Conservation (phyloP, 2,329 filamentous ascomycete species). For the Madurella mycetomatis region DNA sequence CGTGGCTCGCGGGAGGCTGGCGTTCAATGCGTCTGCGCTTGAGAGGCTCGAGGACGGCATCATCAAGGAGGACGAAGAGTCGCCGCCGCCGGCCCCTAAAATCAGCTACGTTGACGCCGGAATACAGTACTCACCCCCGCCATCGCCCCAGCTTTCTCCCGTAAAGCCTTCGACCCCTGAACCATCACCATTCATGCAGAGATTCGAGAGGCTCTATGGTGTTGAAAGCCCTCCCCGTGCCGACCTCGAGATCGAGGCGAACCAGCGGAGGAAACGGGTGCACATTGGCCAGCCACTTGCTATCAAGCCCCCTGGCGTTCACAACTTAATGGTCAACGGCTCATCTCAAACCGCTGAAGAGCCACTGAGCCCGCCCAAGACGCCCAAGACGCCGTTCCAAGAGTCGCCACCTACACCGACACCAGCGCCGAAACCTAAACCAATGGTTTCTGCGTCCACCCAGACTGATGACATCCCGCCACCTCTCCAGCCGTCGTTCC, state of each 20-base stretch:
- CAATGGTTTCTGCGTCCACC: conserved; percentile 54
- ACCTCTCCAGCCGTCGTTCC: conserved; percentile 28
- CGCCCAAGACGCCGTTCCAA: conserved; percentile 50
- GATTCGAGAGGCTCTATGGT: conserved; percentile 38
- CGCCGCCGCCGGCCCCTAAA: conserved; percentile 33
- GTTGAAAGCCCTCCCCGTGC: conserved; percentile 41
- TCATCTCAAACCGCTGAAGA: conserved; percentile 59
- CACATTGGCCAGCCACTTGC: conserved; percentile 47
- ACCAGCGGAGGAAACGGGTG: conserved; percentile 68
- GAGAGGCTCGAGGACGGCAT: conserved; percentile 52
- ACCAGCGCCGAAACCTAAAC: conserved; percentile 27
- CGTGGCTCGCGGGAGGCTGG: conserved; percentile 48
- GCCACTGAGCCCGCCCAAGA: conserved; percentile 61
- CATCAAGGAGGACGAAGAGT: conserved; percentile 46
- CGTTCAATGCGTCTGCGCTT: conserved; percentile 51
- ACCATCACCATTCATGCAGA: conserved; percentile 33
- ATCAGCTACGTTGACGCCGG: conserved; percentile 68
- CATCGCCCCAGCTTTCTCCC: conserved; percentile 57
- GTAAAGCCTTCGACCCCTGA: conserved; percentile 42
- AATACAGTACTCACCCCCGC: conserved; percentile 77
- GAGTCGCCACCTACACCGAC: conserved; percentile 36
- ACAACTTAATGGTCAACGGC: conserved; percentile 58
- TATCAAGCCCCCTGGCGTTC: conserved; percentile 42
- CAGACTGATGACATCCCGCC: conserved; percentile 54
- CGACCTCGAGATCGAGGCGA: conserved; percentile 64